phyloP scores from a whole-genome alignment of 257 asterid genomes.

The Rauvolfia tetraphylla region DNA sequence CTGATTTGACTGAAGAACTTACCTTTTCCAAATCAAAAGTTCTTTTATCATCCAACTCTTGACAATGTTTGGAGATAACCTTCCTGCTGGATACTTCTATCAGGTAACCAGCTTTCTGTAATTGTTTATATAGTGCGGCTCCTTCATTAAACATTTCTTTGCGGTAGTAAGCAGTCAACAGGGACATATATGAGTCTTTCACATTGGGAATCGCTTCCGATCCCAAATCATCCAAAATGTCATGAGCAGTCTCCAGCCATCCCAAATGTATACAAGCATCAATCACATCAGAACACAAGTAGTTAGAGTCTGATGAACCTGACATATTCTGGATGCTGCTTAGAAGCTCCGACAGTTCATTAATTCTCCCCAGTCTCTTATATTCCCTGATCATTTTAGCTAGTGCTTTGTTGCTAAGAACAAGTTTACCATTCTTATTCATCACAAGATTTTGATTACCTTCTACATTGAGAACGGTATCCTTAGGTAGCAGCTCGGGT shows the following conservation, averaged over 20 bases:
- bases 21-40: conserved; percentile 20
- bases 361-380: conserved; percentile 51
- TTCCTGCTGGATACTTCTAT: conserved; percentile 15
- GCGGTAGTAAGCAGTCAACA: conserved; percentile 50
- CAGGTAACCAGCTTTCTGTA: conserved; percentile 25
- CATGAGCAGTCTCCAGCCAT: conserved; percentile 93
- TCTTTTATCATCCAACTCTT: conserved; percentile 25
- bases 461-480: conserved; percentile 42
- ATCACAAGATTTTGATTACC: conserved; percentile 37
- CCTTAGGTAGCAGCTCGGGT: conserved; percentile 48
- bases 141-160: conserved; percentile 61
- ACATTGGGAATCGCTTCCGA: conserved; percentile 33
- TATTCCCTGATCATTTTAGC: conserved; percentile 52
- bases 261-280: conserved; percentile 63
- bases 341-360: conserved; percentile 60
- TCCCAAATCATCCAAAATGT: conserved; percentile 77
- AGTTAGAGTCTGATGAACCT: conserved; percentile 24
- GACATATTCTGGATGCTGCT: conserved; percentile 39
- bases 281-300: conserved; percentile 47
- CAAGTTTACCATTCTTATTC: conserved; percentile 50
- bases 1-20: conserved; percentile 20
- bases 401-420: conserved; percentile 57
- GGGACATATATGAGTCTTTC: conserved; percentile 41
- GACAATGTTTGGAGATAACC: conserved; percentile 11
- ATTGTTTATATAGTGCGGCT: conserved; percentile 48